Percentiles rank a stretch among this genome's conserved stretches.
Conservation (phyloP, 1,139 yeast species). For the Taiozyma sp. region DNA sequence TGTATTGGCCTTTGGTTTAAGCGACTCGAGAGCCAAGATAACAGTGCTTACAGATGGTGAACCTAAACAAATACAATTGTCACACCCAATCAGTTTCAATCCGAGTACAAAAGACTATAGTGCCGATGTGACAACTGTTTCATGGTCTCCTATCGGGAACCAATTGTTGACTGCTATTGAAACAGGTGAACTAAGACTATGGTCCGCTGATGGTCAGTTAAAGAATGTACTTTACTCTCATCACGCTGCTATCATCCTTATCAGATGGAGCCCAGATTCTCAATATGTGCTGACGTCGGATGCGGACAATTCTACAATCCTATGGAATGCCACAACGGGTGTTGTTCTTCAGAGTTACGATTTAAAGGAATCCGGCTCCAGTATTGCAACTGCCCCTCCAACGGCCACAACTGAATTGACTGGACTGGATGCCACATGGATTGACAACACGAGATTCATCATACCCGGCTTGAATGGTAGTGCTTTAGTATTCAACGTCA, state of each 20-base stretch:
- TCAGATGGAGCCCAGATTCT: constrained; percentile 47
- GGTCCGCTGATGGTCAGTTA: constrained; percentile 65
- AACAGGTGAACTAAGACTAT: constrained; percentile 62
- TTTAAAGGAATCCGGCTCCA: constrained; percentile 8
- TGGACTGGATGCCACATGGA: constrained; percentile 67
- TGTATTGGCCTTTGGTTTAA: constrained; percentile 37
- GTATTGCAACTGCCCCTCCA: constrained; percentile 1
- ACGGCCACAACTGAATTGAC: constrained; percentile 12
- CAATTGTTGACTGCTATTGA: constrained; percentile 52
- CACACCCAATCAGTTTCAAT: constrained; percentile 18
- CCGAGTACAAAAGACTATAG: constrained; percentile 6
- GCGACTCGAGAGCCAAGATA: constrained; percentile 34
- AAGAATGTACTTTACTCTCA: constrained; percentile 56
- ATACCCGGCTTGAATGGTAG: constrained; percentile 55
- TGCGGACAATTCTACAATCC: constrained; percentile 35
- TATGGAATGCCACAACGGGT: constrained; percentile 54
- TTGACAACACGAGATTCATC: constrained; percentile 66
- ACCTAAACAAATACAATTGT: constrained; percentile 13
- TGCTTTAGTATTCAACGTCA: constrained; percentile 56
- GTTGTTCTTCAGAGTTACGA: constrained; percentile 42
- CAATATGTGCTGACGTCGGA: constrained; percentile 31
- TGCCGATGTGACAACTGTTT: constrained; percentile 35
- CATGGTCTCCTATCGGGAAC: constrained; percentile 66
- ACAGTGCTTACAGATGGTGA: constrained; percentile 16
- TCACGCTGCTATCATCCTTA: constrained; percentile 44